Conservation (phyloP, 2,329 filamentous ascomycete genomes). For the Coccinonectria pachysandricola region DNA sequence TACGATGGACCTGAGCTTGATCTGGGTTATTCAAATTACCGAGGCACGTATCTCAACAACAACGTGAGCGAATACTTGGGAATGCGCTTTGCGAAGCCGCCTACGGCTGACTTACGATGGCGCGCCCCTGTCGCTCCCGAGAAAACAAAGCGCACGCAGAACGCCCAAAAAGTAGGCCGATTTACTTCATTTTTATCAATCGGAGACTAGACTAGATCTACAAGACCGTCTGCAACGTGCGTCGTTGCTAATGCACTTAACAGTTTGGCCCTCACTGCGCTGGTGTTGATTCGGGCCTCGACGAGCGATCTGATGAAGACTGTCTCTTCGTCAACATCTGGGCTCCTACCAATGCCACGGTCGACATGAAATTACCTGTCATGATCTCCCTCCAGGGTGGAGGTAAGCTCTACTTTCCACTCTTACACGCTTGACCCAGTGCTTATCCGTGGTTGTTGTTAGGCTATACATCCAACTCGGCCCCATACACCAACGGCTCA, state of each 20-base stretch:
- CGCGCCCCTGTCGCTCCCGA: constrained; percentile 36
- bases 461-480: constrained; percentile 37
- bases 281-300: constrained; percentile 19
- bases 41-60: constrained; percentile 26
- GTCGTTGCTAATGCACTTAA: no score
- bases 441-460: constrained; percentile 6
- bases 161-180: constrained; percentile 24
- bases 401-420: constrained; percentile 13
- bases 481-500: constrained; percentile 41
- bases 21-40: constrained; percentile 36
- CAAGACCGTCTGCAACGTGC: no score
- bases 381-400: constrained; percentile 35
- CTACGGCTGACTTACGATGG: constrained; percentile 39
- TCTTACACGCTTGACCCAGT: not conserved
- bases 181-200: not conserved
- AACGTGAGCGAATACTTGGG: constrained; percentile 37
- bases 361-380: constrained; percentile 24
- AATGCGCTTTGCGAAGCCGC: constrained; percentile 42
- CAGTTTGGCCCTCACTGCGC: constrained; percentile 38
- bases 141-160: constrained; percentile 21
- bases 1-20: constrained; percentile 19
- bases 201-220: no score
- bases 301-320: constrained; percentile 26
- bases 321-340: constrained; percentile 40
- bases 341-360: constrained; percentile 26